phyloP scores from a whole-genome alignment of 164 flowering plant species.

The Macadamia integrifolia region DNA sequence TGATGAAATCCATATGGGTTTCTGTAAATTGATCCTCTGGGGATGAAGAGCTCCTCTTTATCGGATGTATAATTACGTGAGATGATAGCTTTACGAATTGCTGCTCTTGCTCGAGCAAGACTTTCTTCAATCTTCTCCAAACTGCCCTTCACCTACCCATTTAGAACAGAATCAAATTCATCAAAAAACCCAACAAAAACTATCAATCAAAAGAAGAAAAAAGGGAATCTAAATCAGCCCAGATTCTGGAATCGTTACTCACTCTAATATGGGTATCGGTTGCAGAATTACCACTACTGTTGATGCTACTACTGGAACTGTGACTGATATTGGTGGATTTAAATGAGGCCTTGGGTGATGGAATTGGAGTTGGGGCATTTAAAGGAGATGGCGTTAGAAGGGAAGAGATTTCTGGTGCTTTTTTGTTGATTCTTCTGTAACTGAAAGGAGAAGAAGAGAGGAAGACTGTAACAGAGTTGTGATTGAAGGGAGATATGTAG shows the following conservation, averaged over 20 bases:
- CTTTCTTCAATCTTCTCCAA: constrained; percentile 5
- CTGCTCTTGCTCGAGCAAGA: constrained; percentile 5
- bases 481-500: constrained; percentile 2
- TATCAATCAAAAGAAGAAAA: not conserved
- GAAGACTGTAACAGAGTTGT: not conserved
- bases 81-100: not conserved
- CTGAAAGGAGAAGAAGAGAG: not conserved
- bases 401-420: not conserved
- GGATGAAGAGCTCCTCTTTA: constrained; percentile 4
- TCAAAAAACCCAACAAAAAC: not conserved
- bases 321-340: not conserved
- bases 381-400: not conserved
- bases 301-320: not conserved
- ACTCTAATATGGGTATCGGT: not conserved
- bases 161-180: not conserved
- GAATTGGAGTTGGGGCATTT: not conserved
- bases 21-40: constrained; percentile 10
- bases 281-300: not conserved
- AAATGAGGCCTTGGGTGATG: not conserved
- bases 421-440: not conserved
- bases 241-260: not conserved
- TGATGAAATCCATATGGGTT: constrained; percentile 15
- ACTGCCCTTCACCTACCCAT: not conserved
- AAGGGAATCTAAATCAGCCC: not conserved
- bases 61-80: constrained; percentile 1